Base-by-base conservation (phyloP, 331 rosid species). In the Telfairia occidentalis region DNA sequence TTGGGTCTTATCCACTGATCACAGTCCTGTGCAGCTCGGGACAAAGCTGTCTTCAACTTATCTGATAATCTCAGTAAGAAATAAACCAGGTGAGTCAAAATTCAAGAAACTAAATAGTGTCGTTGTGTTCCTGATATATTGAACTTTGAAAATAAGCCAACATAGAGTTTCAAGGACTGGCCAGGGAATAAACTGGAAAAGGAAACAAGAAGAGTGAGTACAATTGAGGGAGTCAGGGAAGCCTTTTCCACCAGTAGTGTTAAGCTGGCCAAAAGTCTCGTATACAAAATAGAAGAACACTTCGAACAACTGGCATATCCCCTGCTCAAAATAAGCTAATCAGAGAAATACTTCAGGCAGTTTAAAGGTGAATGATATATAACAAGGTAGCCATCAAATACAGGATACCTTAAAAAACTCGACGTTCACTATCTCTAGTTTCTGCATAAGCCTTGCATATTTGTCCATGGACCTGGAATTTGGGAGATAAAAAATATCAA, bases 401-500 rank as follows among this genome's bases (percentile, higher is more conserved):
- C 38, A 59, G 74, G 57, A 70, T 79, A 95, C 99, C 97, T 86
- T 92, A 82, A 95, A 95, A 79, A 95, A 87, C 83, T 95, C 99
- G 72, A 90, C 87, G 52, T 90, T 89, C 48, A 90, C 86, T 79
- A 90, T 85, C 80, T 87, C 96, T 72, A 95, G 82, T 85, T 90
- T 95, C 88, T 89, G 99, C 96, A 90, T 95, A 75, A 95, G 96
- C 88, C 96, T 92, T 77, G 96, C 97, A 82, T 95, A 92, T 85
- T 95, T 95, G 83, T 95, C 99, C 97, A 95, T 92, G 52, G 90
- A 89, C 88, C 99, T 95, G 85, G 75, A 57, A 82, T 71, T 80
- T 71, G 76, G 81, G 78, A 66, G 72, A 70, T 79, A 9, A 66
- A 58, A 59, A 57, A 83, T 57, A 77, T 83, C 57, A 81, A 85